Evolutionary conservation across 164 flowering plant genomes (phyloP), one percentile per base, ranked within the genome.

Genomic region (Euptelea pleiosperma): DNA sequence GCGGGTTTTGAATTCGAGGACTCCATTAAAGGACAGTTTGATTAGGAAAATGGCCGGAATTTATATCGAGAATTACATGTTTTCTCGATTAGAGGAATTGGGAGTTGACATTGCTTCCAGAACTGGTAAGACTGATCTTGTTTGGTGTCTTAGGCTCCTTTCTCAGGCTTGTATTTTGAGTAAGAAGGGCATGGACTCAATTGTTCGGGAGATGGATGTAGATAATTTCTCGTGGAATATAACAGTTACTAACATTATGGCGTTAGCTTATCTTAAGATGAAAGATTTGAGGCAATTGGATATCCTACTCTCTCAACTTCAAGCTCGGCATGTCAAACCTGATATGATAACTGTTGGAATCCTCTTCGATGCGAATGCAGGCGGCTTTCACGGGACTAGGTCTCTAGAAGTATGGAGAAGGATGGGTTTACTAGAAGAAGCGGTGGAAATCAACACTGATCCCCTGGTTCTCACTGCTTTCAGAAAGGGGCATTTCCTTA

Each of bases 131-230:
- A 77, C 64, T 15, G 70, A 74, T 60, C 74, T 84, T 41, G 73
- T 72, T 30, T 82, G 86, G 83, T 84, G 83, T 64, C 61, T 84
- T 16, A 78, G 80, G 48, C 73, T 82, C 30, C 91, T 84, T 64
- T 75, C 84, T 41, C 76, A 66, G 50, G 87, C 84, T 26, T 77
- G 90, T 74, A 52, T 71, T 49, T 57, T 68, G 67, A 80, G 90
- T 64, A 73, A 65, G 41, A 75, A 68, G 46, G 87, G 87, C 45
- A 73, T 84, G 77, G 74, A 74, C 19, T 70, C 69, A 18, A 52
- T 77, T 56, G 24, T 79, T 42, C 46, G 25, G 26, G 75, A 74
- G 52, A 78, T 84, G 87, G 77, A 67, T 62, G 70, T 51, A 41
- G 75, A 61, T 24, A 63, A 66, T 12, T 69, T 67, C 47, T 52